Conservation (phyloP, 805 yeast genomes). For the Lachancea nothofagi region DNA sequence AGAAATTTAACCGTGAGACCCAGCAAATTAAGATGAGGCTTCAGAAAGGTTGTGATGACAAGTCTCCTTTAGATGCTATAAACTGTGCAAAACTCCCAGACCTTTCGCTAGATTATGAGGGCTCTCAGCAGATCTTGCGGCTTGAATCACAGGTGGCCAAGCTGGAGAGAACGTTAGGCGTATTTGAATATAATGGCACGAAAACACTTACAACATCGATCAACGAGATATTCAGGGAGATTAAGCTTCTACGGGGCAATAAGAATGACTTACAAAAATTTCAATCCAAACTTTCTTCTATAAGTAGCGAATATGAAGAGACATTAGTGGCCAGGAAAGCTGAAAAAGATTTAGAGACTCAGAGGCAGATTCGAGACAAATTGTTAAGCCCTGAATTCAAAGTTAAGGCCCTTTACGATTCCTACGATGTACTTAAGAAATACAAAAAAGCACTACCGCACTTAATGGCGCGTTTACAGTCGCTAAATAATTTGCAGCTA, state of each 20-base stretch:
- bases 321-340: constrained; percentile 17
- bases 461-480: constrained; percentile 24
- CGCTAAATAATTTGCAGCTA: constrained; percentile 23
- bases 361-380: constrained; percentile 13
- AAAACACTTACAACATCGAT: constrained; percentile 24
- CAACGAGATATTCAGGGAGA: constrained; percentile 29
- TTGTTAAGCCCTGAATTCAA: constrained; percentile 21
- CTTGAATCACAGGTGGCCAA: constrained; percentile 18
- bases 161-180: constrained; percentile 19
- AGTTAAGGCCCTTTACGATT: constrained; percentile 24
- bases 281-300: constrained; percentile 18
- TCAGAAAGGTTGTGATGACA: not conserved
- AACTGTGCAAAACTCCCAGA: constrained; percentile 3
- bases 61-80: not conserved
- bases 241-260: constrained; percentile 23
- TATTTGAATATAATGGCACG: not conserved
- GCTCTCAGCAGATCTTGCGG: constrained; percentile 7
- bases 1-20: not conserved
- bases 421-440: constrained; percentile 14
- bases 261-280: constrained; percentile 19
- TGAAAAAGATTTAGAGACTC: constrained; percentile 9
- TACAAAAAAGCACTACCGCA: constrained; percentile 25
- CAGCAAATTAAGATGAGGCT: not conserved
- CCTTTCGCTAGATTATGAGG: constrained; percentile 3
- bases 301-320: constrained; percentile 27